Percentiles rank a stretch among this genome's conserved stretches.
phyloP scores from a whole-genome alignment of 1,284 basidiomycete species.

The Microbotryum violaceum region DNA sequence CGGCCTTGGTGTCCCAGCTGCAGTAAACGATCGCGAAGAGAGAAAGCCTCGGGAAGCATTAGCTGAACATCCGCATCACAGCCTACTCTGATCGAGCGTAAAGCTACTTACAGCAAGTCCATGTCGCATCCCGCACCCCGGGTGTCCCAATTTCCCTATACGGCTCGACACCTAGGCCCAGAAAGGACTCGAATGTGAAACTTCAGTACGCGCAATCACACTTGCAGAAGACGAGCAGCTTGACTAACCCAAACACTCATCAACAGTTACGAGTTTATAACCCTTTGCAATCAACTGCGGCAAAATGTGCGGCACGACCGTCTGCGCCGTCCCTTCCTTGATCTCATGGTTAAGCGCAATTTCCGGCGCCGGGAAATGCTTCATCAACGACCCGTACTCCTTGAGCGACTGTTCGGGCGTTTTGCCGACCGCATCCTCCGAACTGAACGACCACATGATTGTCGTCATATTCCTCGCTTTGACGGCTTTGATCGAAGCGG shows the following conservation, averaged over 20 bases:
- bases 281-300: constrained; percentile 23
- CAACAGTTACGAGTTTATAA: constrained; percentile 30
- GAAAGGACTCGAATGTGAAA: no score
- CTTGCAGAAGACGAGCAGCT: no score
- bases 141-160: constrained; percentile 29
- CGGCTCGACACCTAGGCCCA: constrained; percentile 1
- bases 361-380: constrained; percentile 5
- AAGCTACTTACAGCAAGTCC: constrained; percentile 16
- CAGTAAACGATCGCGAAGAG: no score
- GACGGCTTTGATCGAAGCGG: constrained; percentile 26
- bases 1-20: no score
- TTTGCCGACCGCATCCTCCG: constrained; percentile 23
- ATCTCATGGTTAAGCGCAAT: constrained; percentile 29
- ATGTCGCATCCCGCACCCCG: constrained; percentile 23
- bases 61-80: no score
- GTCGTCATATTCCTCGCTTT: constrained; percentile 22
- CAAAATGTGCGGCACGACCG: constrained; percentile 26
- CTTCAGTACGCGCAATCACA: no score
- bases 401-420: constrained; percentile 7
- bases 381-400: constrained; percentile 14
- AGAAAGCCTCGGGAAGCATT: no score
- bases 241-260: constrained; percentile 27
- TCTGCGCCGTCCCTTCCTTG: constrained; percentile 17
- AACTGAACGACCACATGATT: constrained; percentile 32
- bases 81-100: no score